Evolutionary conservation across 495 filamentous ascomycete genomes (phyloP), one percentile per base, ranked within the genome.

Genomic region (Copromyces sp.): DNA sequence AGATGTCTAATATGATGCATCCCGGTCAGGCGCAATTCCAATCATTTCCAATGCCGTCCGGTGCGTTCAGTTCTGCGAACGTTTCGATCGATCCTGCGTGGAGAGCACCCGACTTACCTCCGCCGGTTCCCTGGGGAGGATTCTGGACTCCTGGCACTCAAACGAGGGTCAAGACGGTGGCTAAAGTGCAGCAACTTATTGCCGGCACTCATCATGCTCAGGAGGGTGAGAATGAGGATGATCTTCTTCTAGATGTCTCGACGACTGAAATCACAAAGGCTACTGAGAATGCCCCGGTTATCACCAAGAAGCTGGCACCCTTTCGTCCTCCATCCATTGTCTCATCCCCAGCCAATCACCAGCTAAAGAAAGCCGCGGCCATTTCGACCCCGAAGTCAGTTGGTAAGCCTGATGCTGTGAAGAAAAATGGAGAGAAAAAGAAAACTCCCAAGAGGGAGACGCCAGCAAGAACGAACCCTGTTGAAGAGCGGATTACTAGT

Each of bases 61-160:
- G 72, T 35, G 40, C 68, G 35, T 70, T 70, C 35, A 40, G 53
- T 41, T 68, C 70, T 17, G 11, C 71, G 41, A 53, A 35, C 38
- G 69, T 29, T 37, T 35, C 69, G 37, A 41, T 73, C 16, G 80
- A 80, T 68, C 76, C 77, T 29, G 68, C 73, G 0, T 80, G 79
- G 79, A 76, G 47, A 8, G 73, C 71, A 12, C 79, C 80, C 4
- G 79, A 78, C 11, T 73, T 82, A 11, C 79, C 79, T 16, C 69
- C 35, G 44, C 65, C 77, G 5, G 47, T 68, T 20, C 39, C 73
- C 37, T 53, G 73, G 39, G 69, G 68, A 69, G 69, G 65, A 0
- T 53, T 73, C 7, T 37, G 39, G 6, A 65, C n/a, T 32, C 4
- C 38, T 68, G 38, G 37, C 71, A 38, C 29, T 39, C 39, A 16